phyloP scores from a whole-genome alignment of 495 filamentous ascomycete species.

The Talaromyces proteolyticus region DNA sequence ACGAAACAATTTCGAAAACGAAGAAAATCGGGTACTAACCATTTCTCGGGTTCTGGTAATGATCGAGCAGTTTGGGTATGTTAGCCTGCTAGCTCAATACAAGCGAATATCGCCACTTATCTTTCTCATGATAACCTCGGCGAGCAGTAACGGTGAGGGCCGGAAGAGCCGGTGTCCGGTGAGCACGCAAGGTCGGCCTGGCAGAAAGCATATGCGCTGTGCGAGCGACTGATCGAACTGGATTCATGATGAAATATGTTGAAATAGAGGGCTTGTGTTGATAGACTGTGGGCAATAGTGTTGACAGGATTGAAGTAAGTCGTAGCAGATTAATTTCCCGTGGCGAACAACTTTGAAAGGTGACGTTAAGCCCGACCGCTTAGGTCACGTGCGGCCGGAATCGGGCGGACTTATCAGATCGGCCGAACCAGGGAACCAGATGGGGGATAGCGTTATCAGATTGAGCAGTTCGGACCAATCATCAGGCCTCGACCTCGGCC shows the following conservation, averaged over 20 bases:
- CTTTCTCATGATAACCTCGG: conserved; percentile 59
- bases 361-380: not conserved
- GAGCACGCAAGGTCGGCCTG: not conserved
- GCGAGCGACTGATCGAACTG: conserved; percentile 3
- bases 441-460: not conserved
- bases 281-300: not conserved
- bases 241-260: conserved; percentile 9
- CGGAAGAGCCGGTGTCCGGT: conserved; percentile 1
- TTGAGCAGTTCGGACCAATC: not conserved
- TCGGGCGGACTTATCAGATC: not conserved
- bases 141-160: conserved; percentile 1
- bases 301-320: not conserved
- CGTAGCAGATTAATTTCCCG: not conserved
- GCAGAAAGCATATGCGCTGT: conserved; percentile 2
- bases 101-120: conserved; percentile 37
- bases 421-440: not conserved
- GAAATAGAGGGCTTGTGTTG: not conserved
- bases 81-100: conserved; percentile 28
- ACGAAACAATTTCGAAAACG: not conserved
- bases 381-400: not conserved
- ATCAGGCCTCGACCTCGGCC: not conserved
- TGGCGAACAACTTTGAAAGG: not conserved
- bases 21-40: conserved; percentile 3
- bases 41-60: conserved; percentile 90
- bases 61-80: conserved; percentile 64